phyloP scores from a whole-genome alignment of 495 filamentous ascomycete genomes.

The Saxispiralis lemnorum region DNA sequence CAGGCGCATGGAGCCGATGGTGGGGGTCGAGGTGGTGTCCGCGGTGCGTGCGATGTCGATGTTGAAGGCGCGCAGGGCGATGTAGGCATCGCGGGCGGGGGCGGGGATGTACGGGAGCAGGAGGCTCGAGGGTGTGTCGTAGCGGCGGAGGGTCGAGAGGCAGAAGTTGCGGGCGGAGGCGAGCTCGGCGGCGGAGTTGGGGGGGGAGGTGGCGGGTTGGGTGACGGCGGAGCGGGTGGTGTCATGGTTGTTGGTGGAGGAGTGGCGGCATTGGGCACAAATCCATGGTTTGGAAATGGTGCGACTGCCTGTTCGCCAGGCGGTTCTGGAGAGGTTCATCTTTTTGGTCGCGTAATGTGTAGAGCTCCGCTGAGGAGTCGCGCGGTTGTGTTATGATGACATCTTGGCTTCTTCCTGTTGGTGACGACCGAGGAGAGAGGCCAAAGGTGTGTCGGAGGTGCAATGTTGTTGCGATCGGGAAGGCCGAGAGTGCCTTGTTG shows the following conservation, averaged over 20 bases:
- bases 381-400: no score
- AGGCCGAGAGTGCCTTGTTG: no score
- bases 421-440: no score
- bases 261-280: background rate
- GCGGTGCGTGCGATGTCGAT: conserved; percentile 75
- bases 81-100: conserved; percentile 56
- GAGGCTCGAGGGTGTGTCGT: conserved; percentile 75
- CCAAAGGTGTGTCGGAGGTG: no score
- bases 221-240: background rate
- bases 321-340: no score
- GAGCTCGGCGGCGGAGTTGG: conserved; percentile 7
- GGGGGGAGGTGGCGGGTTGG: conserved; percentile 2
- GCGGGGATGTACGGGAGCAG: conserved; percentile 67
- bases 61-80: conserved; percentile 83
- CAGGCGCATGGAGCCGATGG: conserved; percentile 69
- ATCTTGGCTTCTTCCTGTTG: no score
- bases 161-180: conserved; percentile 2
- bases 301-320: no score
- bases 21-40: conserved; percentile 64
- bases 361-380: no score
- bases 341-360: no score
- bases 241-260: background rate
- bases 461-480: no score
- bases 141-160: conserved; percentile 35
- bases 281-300: background rate